Evolutionary conservation across 164 flowering plant genomes (phyloP).

Genomic region (Nelumbo lutea): DNA sequence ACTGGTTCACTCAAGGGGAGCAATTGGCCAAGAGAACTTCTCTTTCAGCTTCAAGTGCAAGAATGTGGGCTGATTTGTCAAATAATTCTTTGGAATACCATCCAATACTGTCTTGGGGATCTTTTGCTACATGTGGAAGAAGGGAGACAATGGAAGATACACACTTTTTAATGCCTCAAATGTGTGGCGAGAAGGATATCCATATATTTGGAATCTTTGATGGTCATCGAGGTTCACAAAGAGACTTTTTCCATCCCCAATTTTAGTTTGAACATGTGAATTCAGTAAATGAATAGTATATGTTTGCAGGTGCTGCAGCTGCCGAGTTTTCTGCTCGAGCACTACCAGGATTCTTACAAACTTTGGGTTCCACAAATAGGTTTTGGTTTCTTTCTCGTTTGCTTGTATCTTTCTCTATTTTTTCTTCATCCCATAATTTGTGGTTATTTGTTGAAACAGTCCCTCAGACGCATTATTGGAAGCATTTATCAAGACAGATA

Average conservation of each 20-base stretch:
- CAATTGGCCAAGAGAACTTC: slow-evolving; percentile 24
- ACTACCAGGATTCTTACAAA: slow-evolving; percentile 63
- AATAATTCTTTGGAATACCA: slow-evolving; percentile 31
- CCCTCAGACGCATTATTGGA: slow-evolving; percentile 62
- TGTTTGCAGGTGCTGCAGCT: slow-evolving; percentile 83
- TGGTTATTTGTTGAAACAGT: slow-evolving; percentile 29
- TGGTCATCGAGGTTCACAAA: slow-evolving; percentile 84
- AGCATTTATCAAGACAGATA: slow-evolving; percentile 77
- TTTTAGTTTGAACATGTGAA: background rate
- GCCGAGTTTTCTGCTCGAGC: slow-evolving; percentile 90
- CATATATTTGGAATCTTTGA: slow-evolving; percentile 88
- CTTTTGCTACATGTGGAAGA: slow-evolving; percentile 85
- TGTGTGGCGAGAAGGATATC: slow-evolving; percentile 50
- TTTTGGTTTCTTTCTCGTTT: slow-evolving; percentile 11
- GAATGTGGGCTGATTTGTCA: slow-evolving; percentile 30
- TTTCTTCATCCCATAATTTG: background rate
- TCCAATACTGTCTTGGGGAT: slow-evolving; percentile 82
- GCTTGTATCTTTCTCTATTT: background rate
- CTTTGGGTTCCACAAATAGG: slow-evolving; percentile 48
- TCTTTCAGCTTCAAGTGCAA: slow-evolving; percentile 18
- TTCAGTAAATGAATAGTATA: slow-evolving; percentile 4
- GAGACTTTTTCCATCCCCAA: background rate
- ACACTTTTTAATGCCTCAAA: slow-evolving; percentile 70
- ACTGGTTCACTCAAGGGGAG: slow-evolving; percentile 74
- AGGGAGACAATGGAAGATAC: slow-evolving; percentile 96